Evolutionary conservation across 225 moss, liverwort and hornwort genomes (phyloP), one percentile per base, ranked within the genome.

Genomic region (Polytrichum commune): DNA sequence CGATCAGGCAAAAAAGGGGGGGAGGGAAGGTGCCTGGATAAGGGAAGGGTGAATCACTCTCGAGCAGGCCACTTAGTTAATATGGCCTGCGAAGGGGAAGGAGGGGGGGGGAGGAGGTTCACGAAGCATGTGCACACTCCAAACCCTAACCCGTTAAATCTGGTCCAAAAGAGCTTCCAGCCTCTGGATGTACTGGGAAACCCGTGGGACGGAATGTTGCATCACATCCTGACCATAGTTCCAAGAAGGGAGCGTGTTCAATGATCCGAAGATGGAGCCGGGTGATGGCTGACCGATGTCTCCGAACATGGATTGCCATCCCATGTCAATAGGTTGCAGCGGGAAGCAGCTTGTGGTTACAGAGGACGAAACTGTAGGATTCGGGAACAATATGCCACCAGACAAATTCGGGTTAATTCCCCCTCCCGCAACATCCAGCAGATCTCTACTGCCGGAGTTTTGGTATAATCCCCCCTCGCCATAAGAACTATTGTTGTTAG

Each of bases 111-210:
- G n/a, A n/a, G 62, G 62, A 28, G 30, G 7, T 62, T 25, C 18
- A 24, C 56, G 8, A 32, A 22, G 10, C 22, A 46, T 16, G 4
- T 57, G 5, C 33, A 18, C 18, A 24, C 3, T 7, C 30, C 6
- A 5, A 0, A 4, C 72, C 46, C 13, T 46, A 46, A 46, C 46
- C 46, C 38, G 13, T 46, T 69, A 86, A 23, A 82, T 70, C 35
- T 79, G 79, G n/a, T 80, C 82, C 72, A 80, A 27, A 2, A 86
- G 57, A 27, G 72, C 75, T 38, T 79, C 79, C 63, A 82, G 64
- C 63, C 66, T 79, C 54, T 85, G 82, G 8, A 85, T 53, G 69
- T 85, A 79, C 22, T 77, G 79, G 0, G 85, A 72, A 7, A 76
- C 71, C 5, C 56, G 54, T 20, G 28, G 23, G 7, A 46, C 46